A percentile compares a stretch with the other conserved stretches of the same genome.
These are phyloP conservation scores for Pyricularia sp. DNA, from an alignment of 2,329 filamentous ascomycete species.

Conservation along the genomic window DNA sequence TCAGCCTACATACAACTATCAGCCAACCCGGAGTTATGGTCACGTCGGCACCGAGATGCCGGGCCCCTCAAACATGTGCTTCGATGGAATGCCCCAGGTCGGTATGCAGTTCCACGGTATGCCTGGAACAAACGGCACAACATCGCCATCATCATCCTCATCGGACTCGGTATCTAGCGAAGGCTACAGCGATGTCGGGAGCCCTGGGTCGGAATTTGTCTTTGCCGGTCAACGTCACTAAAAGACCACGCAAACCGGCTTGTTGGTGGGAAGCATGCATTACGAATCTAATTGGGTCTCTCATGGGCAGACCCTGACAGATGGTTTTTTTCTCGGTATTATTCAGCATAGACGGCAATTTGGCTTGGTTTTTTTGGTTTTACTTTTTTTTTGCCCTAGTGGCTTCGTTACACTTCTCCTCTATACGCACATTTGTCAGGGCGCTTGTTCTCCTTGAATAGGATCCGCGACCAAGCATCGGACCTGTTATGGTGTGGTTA, in stretches of 20 bases:
- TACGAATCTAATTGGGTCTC: not conserved
- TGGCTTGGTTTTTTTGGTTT: not conserved
- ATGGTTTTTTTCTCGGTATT: not conserved
- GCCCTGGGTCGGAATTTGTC: not conserved
- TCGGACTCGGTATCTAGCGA: not conserved
- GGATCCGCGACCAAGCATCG: not conserved
- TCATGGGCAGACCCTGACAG: not conserved
- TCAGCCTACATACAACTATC: not conserved
- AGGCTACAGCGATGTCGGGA: not conserved
- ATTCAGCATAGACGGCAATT: not conserved
- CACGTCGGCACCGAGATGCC: not conserved
- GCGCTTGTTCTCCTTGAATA: not conserved
- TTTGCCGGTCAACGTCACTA: not conserved
- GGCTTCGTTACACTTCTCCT: no score
- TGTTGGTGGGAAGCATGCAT: not conserved
- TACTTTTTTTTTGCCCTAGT: not conserved
- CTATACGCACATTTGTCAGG: no score
- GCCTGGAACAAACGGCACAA: not conserved
- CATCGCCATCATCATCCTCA: not conserved
- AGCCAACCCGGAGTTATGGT: not conserved
- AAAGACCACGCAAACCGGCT: not conserved
- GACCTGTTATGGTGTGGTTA: not conserved
- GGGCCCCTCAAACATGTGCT: not conserved
- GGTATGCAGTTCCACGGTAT: not conserved
- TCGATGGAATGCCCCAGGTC: not conserved